phyloP scores from a whole-genome alignment of 495 filamentous ascomycete genomes.

The Talaromyces thailandensis region DNA sequence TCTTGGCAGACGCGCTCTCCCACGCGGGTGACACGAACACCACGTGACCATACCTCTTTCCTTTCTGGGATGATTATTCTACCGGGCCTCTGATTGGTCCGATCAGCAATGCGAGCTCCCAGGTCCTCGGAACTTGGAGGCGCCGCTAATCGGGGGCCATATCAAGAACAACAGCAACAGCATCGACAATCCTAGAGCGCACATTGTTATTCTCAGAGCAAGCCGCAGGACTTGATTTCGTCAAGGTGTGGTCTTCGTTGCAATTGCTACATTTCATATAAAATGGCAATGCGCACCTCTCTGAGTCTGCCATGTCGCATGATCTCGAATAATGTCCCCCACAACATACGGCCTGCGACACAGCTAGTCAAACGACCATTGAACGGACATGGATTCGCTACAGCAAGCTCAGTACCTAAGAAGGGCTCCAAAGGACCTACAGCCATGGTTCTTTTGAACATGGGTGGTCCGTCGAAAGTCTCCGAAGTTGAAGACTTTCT shows the following conservation, averaged over 20 bases:
- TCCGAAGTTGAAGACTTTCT: constrained; percentile 86
- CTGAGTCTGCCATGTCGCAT: constrained; percentile 24
- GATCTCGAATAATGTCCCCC: neutral
- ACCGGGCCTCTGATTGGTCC: neutral
- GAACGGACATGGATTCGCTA: constrained; percentile 44
- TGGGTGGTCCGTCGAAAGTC: constrained; percentile 90
- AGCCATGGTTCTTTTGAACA: constrained; percentile 98
- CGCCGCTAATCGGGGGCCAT: neutral
- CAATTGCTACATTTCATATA: neutral
- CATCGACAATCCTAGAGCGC: neutral
- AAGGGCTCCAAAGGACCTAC: constrained; percentile 61
- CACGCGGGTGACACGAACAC: neutral
- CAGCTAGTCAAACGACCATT: neutral
- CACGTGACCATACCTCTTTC: neutral
- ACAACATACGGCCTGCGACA: constrained; percentile 4
- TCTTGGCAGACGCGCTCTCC: neutral
- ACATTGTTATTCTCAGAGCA: neutral
- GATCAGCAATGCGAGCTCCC: neutral
- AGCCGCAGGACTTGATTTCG: neutral
- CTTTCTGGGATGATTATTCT: constrained; percentile 3
- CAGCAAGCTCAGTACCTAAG: constrained; percentile 61
- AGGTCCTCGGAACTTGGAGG: neutral
- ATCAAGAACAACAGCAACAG: neutral
- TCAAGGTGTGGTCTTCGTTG: neutral
- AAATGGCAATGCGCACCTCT: constrained; percentile 32